Evolutionary conservation across 495 filamentous ascomycete species (phyloP), one percentile per base, ranked within the genome.

Genomic region (Podospora fimiseda): DNA sequence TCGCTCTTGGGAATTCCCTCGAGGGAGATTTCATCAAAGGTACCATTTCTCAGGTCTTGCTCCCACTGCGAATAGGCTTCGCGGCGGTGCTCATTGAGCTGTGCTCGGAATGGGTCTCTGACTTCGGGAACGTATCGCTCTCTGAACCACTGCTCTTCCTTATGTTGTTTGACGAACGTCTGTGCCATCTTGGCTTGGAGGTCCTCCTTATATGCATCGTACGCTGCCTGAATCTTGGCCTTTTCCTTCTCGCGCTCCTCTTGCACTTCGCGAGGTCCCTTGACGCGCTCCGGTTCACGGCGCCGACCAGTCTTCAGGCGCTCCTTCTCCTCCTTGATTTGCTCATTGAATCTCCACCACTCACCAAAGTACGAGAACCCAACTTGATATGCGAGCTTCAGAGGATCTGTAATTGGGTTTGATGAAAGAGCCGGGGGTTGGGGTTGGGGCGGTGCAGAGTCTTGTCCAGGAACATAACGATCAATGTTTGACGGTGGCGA

Each of bases 321-420:
- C 60, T 96, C 90, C 59, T 85, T 86, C 53, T 95, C 89, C 48
- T 94, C 89, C 63, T 90, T 92, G 52, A 94, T 85, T 21, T 77
- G 77, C 64, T 94, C 87, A 60, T 95, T 90, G 9, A 78, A 71
- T 51, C 90, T 77, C 90, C 91, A 96, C 93, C 93, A 99, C 68
- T 97, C 94, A 6, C 89, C 87, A 63, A 94, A 99, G 70, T 85
- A 97, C 20, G 87, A 95, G 71, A 97, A 97, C 0, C 93, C 92
- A 44, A 96, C 93, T 66, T 96, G 91, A 57, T 86, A 95, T 13
- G 95, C 87, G 9, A 97, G 76, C 45, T 80, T 86, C 48, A 90
- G 74, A 6, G 93, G 93, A 58, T 97, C 88, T 14, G 83, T 76
- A 30, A 96, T 66, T 2, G 86, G 88, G 60, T 95, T 95, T 2